phyloP scores from a whole-genome alignment of 2,329 filamentous ascomycete genomes.

The Plectosphaerella cucumerina region DNA sequence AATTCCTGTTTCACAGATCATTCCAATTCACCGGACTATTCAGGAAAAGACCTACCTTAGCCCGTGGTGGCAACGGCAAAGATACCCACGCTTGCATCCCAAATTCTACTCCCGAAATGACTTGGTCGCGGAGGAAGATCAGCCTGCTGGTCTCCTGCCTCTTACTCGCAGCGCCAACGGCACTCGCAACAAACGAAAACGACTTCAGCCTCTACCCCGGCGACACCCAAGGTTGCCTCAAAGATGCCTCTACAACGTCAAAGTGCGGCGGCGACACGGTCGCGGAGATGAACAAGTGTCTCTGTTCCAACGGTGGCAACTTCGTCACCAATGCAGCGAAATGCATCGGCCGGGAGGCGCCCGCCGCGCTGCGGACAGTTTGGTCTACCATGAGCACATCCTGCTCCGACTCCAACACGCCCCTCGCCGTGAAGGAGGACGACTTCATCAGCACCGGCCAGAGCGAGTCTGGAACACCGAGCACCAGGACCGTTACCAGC shows the following conservation, averaged over 20 bases:
- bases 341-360: constrained; percentile 36
- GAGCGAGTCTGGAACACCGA: constrained; percentile 3
- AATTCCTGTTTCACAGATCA: too few relatives aligned
- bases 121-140: constrained; percentile 4
- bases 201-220: constrained; percentile 40
- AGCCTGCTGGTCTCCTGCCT: constrained; percentile 19
- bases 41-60: too few relatives aligned
- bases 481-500: constrained; percentile 4
- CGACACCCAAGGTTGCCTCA: constrained; percentile 37
- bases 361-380: constrained; percentile 32
- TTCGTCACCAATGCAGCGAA: constrained; percentile 43
- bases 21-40: too few relatives aligned
- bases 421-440: constrained; percentile 33
- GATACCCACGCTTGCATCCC: neutral
- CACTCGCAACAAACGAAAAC: constrained; percentile 22
- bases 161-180: constrained; percentile 13
- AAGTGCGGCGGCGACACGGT: constrained; percentile 36
- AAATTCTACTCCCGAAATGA: constrained; percentile 4
- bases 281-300: constrained; percentile 39
- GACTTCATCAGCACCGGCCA: constrained; percentile 30
- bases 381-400: constrained; percentile 39
- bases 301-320: constrained; percentile 44
- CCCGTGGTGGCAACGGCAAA: too few relatives aligned
- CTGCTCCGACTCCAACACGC: constrained; percentile 39
- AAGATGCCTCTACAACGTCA: constrained; percentile 31